Conservation (phyloP, 306 rosid species). For the Castanea crenata region DNA sequence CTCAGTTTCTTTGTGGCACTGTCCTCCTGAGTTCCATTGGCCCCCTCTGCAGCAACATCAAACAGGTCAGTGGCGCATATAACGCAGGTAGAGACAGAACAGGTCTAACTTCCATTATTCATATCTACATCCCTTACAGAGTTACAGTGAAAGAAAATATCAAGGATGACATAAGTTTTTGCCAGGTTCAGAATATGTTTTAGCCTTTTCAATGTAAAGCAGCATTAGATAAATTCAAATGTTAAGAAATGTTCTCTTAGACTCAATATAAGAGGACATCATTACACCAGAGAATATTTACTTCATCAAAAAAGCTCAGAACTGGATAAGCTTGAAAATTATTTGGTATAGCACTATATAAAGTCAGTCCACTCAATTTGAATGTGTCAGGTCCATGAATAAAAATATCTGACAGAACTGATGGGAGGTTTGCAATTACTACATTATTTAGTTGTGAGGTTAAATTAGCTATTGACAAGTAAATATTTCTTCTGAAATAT, state of each 20-base stretch:
- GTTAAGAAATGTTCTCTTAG: too few relatives aligned
- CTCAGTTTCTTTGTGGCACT: constrained; percentile 72
- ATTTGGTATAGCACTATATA: neutral
- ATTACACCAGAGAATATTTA: too few relatives aligned
- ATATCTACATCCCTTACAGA: neutral
- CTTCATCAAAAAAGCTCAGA: neutral
- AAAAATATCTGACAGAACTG: too few relatives aligned
- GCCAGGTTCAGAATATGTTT: neutral
- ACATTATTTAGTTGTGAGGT: neutral
- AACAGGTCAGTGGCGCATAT: neutral
- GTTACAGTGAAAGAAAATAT: neutral
- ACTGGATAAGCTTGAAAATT: neutral
- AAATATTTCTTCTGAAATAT: too few relatives aligned
- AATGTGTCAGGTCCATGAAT: too few relatives aligned
- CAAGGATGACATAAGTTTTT: neutral
- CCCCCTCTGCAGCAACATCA: constrained; percentile 72
- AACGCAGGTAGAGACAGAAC: neutral
- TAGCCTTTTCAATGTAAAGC: neutral
- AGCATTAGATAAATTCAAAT: neutral
- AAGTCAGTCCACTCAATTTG: neutral
- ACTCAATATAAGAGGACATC: too few relatives aligned
- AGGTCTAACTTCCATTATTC: neutral
- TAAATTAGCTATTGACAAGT: too few relatives aligned
- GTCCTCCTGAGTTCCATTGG: constrained; percentile 96
- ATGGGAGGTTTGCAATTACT: neutral